Evolutionary conservation across 176 grass and related monocot genomes (phyloP).

Genomic region (Zea luxurians): DNA sequence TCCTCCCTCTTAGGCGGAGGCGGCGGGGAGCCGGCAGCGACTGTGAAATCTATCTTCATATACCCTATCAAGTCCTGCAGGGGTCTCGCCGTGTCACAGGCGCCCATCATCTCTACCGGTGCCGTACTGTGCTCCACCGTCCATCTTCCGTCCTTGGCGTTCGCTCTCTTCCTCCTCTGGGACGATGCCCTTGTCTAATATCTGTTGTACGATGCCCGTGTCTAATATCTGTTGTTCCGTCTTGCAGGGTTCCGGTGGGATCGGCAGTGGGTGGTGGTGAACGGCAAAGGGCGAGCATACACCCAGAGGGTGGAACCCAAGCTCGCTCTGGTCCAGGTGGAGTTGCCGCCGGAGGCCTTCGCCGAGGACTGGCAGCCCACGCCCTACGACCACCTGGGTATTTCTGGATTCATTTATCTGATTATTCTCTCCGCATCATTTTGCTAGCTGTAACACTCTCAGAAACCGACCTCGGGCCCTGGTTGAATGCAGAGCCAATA

Average conservation of each 20-base stretch:
- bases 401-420: neutral
- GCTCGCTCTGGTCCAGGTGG: slow-evolving; percentile 69
- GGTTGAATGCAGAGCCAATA: too few species aligned
- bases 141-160: neutral
- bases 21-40: slow-evolving; percentile 41
- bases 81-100: slow-evolving; percentile 66
- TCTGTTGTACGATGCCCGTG: neutral
- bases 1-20: slow-evolving; percentile 47
- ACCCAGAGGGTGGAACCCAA: slow-evolving; percentile 89
- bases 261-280: slow-evolving; percentile 88
- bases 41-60: slow-evolving; percentile 60
- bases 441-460: too few species aligned
- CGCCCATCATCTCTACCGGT: slow-evolving; percentile 69
- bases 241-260: slow-evolving; percentile 77
- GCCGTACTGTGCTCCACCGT: neutral
- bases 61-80: slow-evolving; percentile 92
- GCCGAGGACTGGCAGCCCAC: slow-evolving; percentile 59
- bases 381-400: slow-evolving; percentile 62
- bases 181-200: neutral
- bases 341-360: slow-evolving; percentile 71
- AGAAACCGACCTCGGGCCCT: too few species aligned
- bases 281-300: slow-evolving; percentile 61
- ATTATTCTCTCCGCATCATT: neutral
- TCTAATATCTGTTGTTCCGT: neutral
- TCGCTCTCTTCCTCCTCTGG: neutral